Percentiles rank a stretch among this genome's conserved stretches.
Evolutionary conservation across 768 basidiomycete genomes (phyloP).

Genomic region (Hericium erinaceus): DNA sequence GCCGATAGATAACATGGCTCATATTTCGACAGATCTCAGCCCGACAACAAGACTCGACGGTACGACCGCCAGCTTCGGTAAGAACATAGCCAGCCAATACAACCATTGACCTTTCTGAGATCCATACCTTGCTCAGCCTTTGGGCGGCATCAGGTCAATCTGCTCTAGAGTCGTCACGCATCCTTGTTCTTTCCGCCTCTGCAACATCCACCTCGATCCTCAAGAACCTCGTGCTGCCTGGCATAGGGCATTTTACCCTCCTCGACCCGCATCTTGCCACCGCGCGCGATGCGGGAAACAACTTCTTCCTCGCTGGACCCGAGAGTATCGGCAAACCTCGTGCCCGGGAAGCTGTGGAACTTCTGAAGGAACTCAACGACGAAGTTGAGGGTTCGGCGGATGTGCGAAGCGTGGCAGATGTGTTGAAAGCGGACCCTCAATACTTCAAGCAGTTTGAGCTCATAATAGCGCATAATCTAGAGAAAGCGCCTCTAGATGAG

Average conservation of each 20-base stretch:
- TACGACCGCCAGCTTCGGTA: conserved; percentile 95
- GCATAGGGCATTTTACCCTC: conserved; percentile 92
- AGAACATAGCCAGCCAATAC: conserved; percentile 12
- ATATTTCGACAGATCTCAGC: conserved; percentile 38
- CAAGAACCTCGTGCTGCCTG: conserved; percentile 95
- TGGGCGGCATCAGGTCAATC: conserved; percentile 92
- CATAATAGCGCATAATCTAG: conserved; percentile 79
- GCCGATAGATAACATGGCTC: conserved; percentile 1
- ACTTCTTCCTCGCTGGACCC: conserved; percentile 83
- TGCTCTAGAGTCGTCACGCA: conserved; percentile 75
- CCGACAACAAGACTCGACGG: conserved; percentile 80
- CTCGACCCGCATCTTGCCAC: conserved; percentile 57
- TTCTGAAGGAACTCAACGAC: conserved; percentile 82
- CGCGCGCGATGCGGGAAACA: conserved; percentile 81
- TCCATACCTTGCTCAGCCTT: conserved; percentile 36
- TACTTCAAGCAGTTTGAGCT: conserved; percentile 63
- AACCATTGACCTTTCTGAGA: neutral
- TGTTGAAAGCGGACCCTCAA: conserved; percentile 46
- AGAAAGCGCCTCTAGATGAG: conserved; percentile 40
- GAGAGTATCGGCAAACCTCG: conserved; percentile 73
- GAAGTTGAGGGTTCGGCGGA: conserved; percentile 67
- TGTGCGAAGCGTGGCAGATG: conserved; percentile 40
- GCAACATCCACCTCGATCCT: conserved; percentile 84
- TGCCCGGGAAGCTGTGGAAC: conserved; percentile 68
- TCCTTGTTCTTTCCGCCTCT: conserved; percentile 72